phyloP scores from a whole-genome alignment of 2,329 filamentous ascomycete species.

The Knufia fluminis region DNA sequence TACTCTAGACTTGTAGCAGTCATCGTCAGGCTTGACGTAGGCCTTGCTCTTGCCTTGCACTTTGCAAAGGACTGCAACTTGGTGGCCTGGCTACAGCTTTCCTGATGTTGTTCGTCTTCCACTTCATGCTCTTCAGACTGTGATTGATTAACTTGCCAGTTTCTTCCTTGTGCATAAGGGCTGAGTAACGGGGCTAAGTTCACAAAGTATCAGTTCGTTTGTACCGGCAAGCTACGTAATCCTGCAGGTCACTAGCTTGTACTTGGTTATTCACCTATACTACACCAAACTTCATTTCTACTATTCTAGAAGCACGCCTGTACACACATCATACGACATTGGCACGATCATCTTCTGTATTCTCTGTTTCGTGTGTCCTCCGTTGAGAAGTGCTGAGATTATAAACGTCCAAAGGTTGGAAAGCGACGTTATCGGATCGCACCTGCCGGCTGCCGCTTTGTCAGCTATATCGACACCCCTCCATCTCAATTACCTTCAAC shows the following conservation, averaged over 20 bases:
- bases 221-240: not conserved
- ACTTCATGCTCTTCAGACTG: too few species aligned
- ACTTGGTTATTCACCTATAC: not conserved
- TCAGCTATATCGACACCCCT: conserved; percentile 2
- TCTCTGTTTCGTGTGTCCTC: too few species aligned
- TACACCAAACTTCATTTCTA: not conserved
- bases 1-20: not conserved
- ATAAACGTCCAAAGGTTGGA: not conserved
- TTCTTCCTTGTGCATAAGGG: not conserved
- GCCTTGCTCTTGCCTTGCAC: not conserved
- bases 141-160: too few species aligned
- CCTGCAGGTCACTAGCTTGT: not conserved
- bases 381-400: too few species aligned
- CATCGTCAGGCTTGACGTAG: not conserved
- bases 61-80: too few species aligned
- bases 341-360: too few species aligned
- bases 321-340: not conserved
- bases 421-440: not conserved
- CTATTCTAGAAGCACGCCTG: not conserved
- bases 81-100: too few species aligned
- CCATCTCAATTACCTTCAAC: not conserved
- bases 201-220: too few species aligned
- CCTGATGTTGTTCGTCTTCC: too few species aligned
- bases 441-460: conserved; percentile 3
- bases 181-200: not conserved